Evolutionary conservation across 768 basidiomycete species (phyloP).

Genomic region (Lactarius trivialis): DNA sequence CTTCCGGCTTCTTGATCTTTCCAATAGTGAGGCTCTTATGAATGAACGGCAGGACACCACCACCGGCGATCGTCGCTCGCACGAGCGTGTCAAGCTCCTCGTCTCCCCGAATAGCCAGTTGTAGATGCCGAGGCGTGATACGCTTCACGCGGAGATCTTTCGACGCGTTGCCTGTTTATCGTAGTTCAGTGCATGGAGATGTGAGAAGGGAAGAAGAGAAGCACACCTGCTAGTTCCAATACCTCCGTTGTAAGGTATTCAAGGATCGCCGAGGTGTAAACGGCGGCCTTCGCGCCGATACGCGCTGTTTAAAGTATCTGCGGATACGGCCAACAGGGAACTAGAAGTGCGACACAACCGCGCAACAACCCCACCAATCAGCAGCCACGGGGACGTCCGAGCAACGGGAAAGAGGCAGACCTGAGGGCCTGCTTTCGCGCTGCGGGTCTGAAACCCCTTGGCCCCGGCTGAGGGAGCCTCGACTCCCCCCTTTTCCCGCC

Average conservation of each 20-base stretch:
- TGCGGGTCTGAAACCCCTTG: too few relatives aligned
- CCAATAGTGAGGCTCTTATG: too few relatives aligned
- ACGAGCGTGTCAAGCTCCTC: too few relatives aligned
- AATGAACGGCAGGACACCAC: too few relatives aligned
- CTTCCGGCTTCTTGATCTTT: too few relatives aligned
- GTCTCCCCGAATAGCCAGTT: neutral
- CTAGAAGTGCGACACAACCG: conserved; percentile 32
- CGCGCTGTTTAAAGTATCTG: conserved; percentile 85
- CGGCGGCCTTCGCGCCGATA: conserved; percentile 95
- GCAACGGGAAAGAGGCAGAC: too few relatives aligned
- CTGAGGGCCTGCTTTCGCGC: too few relatives aligned
- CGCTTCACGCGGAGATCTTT: conserved; percentile 78
- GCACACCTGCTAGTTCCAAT: neutral
- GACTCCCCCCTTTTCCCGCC: too few relatives aligned
- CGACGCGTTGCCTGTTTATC: conserved; percentile 98
- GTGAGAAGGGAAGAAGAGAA: neutral
- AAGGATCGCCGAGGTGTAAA: conserved; percentile 88
- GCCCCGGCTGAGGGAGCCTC: too few relatives aligned
- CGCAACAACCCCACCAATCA: neutral
- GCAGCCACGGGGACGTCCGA: too few relatives aligned
- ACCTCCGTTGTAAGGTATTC: neutral
- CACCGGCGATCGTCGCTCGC: too few relatives aligned
- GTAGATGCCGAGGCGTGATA: neutral
- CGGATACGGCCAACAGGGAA: conserved; percentile 98
- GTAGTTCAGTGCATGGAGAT: neutral